Conservation (phyloP, 2,329 filamentous ascomycete genomes). For the Calonectria montana region DNA sequence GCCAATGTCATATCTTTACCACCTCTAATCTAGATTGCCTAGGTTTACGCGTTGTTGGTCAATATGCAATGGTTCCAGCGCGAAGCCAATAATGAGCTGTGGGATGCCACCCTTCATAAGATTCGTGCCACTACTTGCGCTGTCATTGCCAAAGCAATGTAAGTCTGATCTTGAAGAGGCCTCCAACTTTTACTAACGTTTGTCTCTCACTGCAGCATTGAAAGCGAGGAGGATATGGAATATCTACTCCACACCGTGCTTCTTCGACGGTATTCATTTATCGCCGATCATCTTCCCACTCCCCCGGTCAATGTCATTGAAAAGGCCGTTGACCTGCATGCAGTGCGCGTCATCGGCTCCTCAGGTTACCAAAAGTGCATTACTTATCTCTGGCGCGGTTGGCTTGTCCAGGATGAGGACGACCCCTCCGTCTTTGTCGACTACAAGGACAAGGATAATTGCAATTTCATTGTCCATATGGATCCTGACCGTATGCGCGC, state of each 20-base stretch:
- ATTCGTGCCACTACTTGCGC: conserved; percentile 87
- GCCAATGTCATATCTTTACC: not conserved
- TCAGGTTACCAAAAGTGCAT: conserved; percentile 98
- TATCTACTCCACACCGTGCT: conserved; percentile 86
- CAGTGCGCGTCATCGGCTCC: conserved; percentile 87
- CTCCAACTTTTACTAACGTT: not conserved
- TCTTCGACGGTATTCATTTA: conserved; percentile 87
- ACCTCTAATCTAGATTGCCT: not conserved
- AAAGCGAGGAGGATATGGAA: conserved; percentile 80
- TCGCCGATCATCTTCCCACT: conserved; percentile 78
- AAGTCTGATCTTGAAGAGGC: conserved; percentile 34
- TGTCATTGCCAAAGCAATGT: conserved; percentile 86
- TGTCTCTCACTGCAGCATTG: conserved; percentile 71
- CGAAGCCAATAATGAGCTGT: conserved; percentile 84
- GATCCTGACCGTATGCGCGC: conserved; percentile 95
- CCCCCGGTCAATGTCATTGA: conserved; percentile 89
- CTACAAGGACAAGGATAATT: conserved; percentile 85
- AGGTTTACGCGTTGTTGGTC: conserved; percentile 82
- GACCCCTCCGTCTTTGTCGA: conserved; percentile 91
- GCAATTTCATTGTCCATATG: conserved; percentile 82
- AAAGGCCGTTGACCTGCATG: conserved; percentile 92
- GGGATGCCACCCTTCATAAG: conserved; percentile 88
- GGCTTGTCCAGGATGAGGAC: conserved; percentile 95
- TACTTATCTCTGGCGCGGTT: conserved; percentile 91
- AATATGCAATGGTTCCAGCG: conserved; percentile 79